These are phyloP conservation scores for Colletotrichum caudatum DNA, from an alignment of 2,329 filamentous ascomycete species.

Conservation along the genomic window DNA sequence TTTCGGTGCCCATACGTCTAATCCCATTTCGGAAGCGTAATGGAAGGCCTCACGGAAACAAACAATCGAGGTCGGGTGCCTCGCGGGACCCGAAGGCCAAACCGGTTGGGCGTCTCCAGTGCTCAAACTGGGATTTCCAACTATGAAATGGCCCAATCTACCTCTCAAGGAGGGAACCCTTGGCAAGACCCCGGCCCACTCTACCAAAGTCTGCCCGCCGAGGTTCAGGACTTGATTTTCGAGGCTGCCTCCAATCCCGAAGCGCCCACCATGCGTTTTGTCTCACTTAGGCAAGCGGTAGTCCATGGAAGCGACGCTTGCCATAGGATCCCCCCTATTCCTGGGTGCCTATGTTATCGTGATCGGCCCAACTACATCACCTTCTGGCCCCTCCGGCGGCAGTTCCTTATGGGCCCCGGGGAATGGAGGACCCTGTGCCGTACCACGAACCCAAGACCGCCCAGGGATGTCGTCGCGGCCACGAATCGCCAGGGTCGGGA, in stretches of 20 bases:
- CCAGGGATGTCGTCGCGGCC: neutral
- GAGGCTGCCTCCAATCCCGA: neutral
- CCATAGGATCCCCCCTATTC: neutral
- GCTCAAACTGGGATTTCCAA: too few species aligned
- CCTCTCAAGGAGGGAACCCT: neutral
- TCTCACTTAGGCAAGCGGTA: constrained; percentile 16
- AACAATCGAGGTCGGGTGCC: too few species aligned
- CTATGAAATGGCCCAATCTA: too few species aligned
- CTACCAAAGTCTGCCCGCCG: neutral
- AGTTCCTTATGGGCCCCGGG: neutral
- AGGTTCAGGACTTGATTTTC: neutral
- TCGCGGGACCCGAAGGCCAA: neutral
- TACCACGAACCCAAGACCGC: neutral
- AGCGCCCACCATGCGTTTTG: constrained; percentile 19
- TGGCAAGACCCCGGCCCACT: neutral
- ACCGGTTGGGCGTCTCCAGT: too few species aligned
- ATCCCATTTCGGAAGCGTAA: neutral
- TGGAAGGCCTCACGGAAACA: neutral
- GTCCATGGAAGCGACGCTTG: neutral
- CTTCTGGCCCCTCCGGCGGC: constrained; percentile 21
- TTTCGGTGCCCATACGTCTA: neutral
- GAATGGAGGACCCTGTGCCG: neutral
- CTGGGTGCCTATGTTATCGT: neutral
- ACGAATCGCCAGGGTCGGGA: neutral
- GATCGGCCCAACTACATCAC: constrained; percentile 20